Evolutionary conservation across 345 rosid genomes (phyloP), one percentile per base, ranked within the genome.

Genomic region (Brassica rapa): DNA sequence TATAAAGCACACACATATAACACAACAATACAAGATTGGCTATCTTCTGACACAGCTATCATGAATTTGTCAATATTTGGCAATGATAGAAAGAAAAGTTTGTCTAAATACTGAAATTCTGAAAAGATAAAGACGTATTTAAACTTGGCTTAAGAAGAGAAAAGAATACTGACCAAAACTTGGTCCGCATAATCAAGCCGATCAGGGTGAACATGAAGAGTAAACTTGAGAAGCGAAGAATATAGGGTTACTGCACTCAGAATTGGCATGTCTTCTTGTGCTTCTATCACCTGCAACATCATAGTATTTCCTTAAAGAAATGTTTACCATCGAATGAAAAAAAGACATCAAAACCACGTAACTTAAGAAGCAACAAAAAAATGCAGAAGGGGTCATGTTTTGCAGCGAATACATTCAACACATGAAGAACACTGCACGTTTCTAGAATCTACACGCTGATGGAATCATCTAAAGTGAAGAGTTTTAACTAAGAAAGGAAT

Each of bases 101-200:
- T 14, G 39, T 68, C 64, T 37, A 11, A 10, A 30, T 19, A 53
- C 39, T 70, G 71, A 62, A 60, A 56, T 64, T 41, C 9, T 12
- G 55, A 75, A 15, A 63, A 63, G 59, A 1, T 23, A 75, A 75
- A 46, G 10, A 16, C 30, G 61, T 64, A 39, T 43, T 60, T 72
- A 70, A 33, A 75, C 46, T 11, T 56, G 63, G 53, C 24, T 80
- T 62, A 64, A 63, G 30, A 69, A 56, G 62, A 56, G 43, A 69
- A 53, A 71, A 65, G 73, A 66, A 75, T 46, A 71, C 83, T 71
- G 67, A 81, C 83, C 83, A 81, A 49, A 59, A 81, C 99, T 96
- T 96, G 96, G 83, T 96, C 99, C 10, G 97, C 98, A 85, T 96
- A 93, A 82, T 96, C 98, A 76, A 96, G 92, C 68, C 99, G 94